Percentiles rank a stretch among this genome's conserved stretches.
These are phyloP conservation scores for Vigna angularis DNA, from an alignment of 306 rosid species.

Conservation along the genomic window DNA sequence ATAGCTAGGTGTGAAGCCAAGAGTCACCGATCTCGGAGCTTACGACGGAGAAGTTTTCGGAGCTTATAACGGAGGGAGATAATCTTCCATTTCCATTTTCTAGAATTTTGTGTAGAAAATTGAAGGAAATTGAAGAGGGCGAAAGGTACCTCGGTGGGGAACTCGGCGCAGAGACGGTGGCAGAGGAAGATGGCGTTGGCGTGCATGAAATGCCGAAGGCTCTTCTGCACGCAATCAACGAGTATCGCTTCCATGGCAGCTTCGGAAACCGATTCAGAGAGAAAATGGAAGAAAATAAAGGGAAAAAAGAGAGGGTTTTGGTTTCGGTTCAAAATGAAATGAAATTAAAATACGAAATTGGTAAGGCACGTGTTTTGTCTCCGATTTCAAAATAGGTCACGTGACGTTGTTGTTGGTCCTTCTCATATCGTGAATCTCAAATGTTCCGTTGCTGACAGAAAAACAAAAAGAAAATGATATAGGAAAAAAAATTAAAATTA, in stretches of 20 bases:
- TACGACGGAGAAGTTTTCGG: background rate
- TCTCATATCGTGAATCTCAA: background rate
- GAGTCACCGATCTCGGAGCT: slow-evolving; percentile 48
- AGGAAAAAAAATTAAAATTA: background rate
- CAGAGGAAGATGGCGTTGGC: slow-evolving; percentile 89
- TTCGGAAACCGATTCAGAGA: slow-evolving; percentile 8
- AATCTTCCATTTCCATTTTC: background rate
- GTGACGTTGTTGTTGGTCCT: slow-evolving; percentile 12
- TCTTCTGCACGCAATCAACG: slow-evolving; percentile 72
- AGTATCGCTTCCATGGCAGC: slow-evolving; percentile 85
- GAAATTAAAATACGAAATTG: slow-evolving; percentile 15
- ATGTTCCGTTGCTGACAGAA: slow-evolving; percentile 11
- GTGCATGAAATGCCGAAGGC: slow-evolving; percentile 82
- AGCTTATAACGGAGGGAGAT: background rate
- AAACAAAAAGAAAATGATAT: background rate
- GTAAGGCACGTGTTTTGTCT: slow-evolving; percentile 36
- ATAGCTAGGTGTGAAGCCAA: background rate
- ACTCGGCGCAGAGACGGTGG: slow-evolving; percentile 93
- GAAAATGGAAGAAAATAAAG: background rate
- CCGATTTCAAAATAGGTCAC: slow-evolving; percentile 45
- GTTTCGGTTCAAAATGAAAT: slow-evolving; percentile 16
- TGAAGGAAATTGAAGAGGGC: background rate
- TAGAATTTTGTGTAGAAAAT: slow-evolving; percentile 9
- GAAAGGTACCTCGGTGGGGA: slow-evolving; percentile 55
- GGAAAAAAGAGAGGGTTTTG: background rate